These are phyloP conservation scores for Blumeria graminis DNA, from an alignment of 2,329 filamentous ascomycete genomes.

Conservation along the genomic window DNA sequence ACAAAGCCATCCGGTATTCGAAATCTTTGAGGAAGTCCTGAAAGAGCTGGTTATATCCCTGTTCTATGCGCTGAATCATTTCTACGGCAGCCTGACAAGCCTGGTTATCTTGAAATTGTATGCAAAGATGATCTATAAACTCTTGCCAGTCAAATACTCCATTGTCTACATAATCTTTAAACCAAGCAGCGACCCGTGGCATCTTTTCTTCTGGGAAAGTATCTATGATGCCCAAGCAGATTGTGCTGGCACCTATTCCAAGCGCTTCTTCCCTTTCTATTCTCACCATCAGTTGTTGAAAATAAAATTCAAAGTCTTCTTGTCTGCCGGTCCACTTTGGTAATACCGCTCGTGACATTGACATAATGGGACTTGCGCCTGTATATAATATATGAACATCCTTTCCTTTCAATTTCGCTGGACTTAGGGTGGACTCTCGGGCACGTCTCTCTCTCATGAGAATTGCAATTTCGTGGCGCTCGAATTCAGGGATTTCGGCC, in stretches of 20 bases:
- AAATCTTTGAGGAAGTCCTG: not conserved
- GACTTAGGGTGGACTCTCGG: no score
- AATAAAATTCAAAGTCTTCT: slow-evolving; percentile 1
- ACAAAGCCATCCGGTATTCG: not conserved
- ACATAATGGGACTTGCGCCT: no score
- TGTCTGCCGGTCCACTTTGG: not conserved
- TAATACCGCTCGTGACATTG: not conserved
- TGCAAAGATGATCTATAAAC: not conserved
- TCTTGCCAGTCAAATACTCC: not conserved
- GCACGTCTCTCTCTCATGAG: not conserved
- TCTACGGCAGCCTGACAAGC: not conserved
- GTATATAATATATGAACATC: no score
- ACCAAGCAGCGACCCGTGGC: not conserved
- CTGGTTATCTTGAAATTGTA: not conserved
- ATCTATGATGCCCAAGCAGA: not conserved
- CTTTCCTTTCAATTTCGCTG: no score
- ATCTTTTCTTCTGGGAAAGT: not conserved
- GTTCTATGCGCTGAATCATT: not conserved
- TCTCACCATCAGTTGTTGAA: not conserved
- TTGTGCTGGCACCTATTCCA: not conserved
- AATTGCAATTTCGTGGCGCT: not conserved
- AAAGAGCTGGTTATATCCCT: not conserved
- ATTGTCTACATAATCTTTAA: not conserved
- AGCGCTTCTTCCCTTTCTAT: not conserved
- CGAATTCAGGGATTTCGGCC: not conserved